These are phyloP conservation scores for Perkinsus marinus DNA, from an alignment of 169 alveolate genomes.

Conservation along the genomic window DNA sequence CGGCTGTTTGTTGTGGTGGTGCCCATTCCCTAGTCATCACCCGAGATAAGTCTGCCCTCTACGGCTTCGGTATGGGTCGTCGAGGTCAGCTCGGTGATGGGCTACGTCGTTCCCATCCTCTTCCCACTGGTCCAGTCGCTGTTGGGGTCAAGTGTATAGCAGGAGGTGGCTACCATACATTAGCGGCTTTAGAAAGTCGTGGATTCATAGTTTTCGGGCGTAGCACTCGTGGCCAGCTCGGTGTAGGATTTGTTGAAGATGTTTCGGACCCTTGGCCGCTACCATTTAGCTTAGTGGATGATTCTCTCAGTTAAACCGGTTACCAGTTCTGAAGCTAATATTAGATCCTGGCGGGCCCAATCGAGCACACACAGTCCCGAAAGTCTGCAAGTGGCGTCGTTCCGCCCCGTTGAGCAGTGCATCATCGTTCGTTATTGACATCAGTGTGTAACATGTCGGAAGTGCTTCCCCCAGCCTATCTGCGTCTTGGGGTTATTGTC, in stretches of 20 bases:
- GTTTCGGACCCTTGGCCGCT: background rate
- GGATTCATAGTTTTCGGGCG: background rate
- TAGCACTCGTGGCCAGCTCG: background rate
- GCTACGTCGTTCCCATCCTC: background rate
- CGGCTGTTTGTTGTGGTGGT: background rate
- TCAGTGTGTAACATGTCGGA: too few relatives aligned
- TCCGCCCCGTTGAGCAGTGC: too few relatives aligned
- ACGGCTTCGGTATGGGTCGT: background rate
- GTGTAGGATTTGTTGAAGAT: background rate
- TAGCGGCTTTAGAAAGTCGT: background rate
- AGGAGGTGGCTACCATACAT: background rate
- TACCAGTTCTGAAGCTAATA: too few relatives aligned
- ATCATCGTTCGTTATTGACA: too few relatives aligned
- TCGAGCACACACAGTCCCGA: too few relatives aligned
- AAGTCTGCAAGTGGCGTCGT: too few relatives aligned
- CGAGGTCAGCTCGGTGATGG: background rate
- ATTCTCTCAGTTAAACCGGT: background rate
- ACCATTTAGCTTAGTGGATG: background rate
- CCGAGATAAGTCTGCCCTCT: background rate
- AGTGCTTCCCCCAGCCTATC: too few relatives aligned
- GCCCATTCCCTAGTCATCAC: background rate
- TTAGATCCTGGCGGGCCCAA: too few relatives aligned
- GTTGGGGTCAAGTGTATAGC: background rate
- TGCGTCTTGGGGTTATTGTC: too few relatives aligned
- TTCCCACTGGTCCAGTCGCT: background rate